Conservation (phyloP, 495 filamentous ascomycete species). For the Pyrenula aspistea region DNA sequence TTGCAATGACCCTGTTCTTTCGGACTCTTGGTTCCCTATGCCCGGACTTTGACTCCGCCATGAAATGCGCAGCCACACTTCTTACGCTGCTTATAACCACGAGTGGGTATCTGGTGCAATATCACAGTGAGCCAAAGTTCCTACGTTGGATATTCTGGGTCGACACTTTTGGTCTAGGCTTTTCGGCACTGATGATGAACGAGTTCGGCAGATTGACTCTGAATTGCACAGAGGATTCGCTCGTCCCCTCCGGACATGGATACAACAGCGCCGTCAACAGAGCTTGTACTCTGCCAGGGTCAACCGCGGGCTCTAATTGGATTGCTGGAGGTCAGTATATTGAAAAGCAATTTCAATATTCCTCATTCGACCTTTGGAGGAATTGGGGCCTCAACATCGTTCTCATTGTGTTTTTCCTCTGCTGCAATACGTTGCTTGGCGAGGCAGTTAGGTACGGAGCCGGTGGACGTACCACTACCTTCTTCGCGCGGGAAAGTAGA, state of each 20-base stretch:
- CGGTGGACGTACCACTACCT: constrained; percentile 65
- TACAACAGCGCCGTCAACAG: constrained; percentile 59
- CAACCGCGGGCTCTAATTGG: constrained; percentile 43
- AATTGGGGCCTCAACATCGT: constrained; percentile 66
- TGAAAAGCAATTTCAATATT: constrained; percentile 48
- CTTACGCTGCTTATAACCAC: constrained; percentile 73
- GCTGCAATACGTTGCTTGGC: constrained; percentile 57
- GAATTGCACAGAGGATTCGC: constrained; percentile 47
- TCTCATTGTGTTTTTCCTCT: constrained; percentile 55
- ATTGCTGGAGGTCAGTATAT: constrained; percentile 54
- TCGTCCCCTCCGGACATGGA: constrained; percentile 51
- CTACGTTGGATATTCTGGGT: constrained; percentile 73
- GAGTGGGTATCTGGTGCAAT: constrained; percentile 71
- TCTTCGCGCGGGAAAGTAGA: constrained; percentile 57
- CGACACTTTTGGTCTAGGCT: constrained; percentile 64
- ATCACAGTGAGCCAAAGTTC: constrained; percentile 57
- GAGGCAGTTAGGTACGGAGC: constrained; percentile 67
- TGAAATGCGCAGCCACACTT: constrained; percentile 63
- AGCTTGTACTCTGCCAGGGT: constrained; percentile 62
- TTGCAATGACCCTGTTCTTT: constrained; percentile 73
- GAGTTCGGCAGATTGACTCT: constrained; percentile 57
- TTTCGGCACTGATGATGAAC: constrained; percentile 70
- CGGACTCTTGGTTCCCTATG: constrained; percentile 65
- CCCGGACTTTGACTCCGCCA: constrained; percentile 76
- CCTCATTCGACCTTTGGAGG: constrained; percentile 50